phyloP scores from a whole-genome alignment of 176 grass and related monocot species.

The Ensete glaucum region DNA sequence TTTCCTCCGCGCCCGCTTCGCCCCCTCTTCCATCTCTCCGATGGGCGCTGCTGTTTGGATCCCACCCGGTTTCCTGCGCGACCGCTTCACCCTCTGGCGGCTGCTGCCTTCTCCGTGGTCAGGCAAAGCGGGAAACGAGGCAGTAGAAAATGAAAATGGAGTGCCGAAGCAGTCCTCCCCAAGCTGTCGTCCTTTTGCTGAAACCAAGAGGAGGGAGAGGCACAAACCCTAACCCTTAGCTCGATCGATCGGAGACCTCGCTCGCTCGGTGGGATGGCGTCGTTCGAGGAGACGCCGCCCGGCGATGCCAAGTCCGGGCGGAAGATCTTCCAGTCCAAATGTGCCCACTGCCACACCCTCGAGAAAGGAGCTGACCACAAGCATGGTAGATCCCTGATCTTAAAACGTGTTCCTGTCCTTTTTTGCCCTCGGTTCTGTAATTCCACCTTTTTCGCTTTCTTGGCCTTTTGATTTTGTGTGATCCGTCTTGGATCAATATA shows the following conservation, averaged over 20 bases:
- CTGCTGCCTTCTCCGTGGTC: not conserved
- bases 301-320: constrained; percentile 48
- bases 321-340: constrained; percentile 92
- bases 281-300: constrained; percentile 49
- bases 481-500: not conserved
- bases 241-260: not conserved
- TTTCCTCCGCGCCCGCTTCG: not conserved
- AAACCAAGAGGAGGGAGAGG: not conserved
- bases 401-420: no score
- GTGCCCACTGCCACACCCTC: constrained; percentile 84
- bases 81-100: not conserved
- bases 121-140: not conserved
- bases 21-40: not conserved
- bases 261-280: constrained; percentile 36
- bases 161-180: no score
- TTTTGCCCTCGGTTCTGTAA: not conserved
- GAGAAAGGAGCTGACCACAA: constrained; percentile 62
- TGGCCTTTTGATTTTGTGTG: not conserved
- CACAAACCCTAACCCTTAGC: not conserved
- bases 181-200: not conserved
- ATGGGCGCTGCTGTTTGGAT: not conserved
- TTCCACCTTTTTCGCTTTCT: no score
- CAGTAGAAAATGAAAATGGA: not conserved
- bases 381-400: constrained; percentile 31
- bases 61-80: not conserved